phyloP scores from a whole-genome alignment of 2,329 filamentous ascomycete genomes.

The Botryotinia convoluta region DNA sequence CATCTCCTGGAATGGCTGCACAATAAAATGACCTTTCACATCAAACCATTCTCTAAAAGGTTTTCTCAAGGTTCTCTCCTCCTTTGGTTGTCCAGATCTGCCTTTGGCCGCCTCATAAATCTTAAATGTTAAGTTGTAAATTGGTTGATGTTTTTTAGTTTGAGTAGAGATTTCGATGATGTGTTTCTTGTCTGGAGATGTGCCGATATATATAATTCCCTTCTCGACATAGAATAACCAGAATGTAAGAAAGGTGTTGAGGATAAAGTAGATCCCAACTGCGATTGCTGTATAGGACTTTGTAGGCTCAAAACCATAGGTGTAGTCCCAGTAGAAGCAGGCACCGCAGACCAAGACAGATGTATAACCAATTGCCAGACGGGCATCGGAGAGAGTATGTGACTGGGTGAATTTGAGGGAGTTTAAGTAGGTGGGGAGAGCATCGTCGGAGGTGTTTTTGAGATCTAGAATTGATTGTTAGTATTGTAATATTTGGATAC shows the following conservation, averaged over 20 bases:
- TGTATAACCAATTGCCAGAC: conserved; percentile 77
- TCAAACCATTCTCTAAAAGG: conserved; percentile 79
- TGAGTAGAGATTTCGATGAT: conserved; percentile 72
- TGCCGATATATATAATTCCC: conserved; percentile 76
- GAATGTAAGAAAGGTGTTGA: conserved; percentile 75
- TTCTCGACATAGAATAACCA: conserved; percentile 87
- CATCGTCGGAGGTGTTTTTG: conserved; percentile 95
- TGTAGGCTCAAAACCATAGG: conserved; percentile 82
- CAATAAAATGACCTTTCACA: conserved; percentile 66
- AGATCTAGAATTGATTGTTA: conserved; percentile 61
- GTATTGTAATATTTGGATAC: neutral
- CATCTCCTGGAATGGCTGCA: conserved; percentile 74
- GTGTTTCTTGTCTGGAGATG: conserved; percentile 52
- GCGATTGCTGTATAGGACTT: conserved; percentile 78
- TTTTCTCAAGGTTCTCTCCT: conserved; percentile 51
- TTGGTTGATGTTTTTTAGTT: conserved; percentile 75
- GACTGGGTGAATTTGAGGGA: conserved; percentile 81
- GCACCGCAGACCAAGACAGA: conserved; percentile 77
- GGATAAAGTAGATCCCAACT: conserved; percentile 71
- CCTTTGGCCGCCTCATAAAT: conserved; percentile 38
- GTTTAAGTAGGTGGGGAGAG: conserved; percentile 89
- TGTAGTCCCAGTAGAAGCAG: conserved; percentile 90
- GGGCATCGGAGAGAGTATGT: conserved; percentile 76
- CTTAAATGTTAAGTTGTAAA: conserved; percentile 72
- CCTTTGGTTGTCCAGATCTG: conserved; percentile 21